Evolutionary conservation across 768 basidiomycete species (phyloP).

Genomic region (Coprinellus micaceus): DNA sequence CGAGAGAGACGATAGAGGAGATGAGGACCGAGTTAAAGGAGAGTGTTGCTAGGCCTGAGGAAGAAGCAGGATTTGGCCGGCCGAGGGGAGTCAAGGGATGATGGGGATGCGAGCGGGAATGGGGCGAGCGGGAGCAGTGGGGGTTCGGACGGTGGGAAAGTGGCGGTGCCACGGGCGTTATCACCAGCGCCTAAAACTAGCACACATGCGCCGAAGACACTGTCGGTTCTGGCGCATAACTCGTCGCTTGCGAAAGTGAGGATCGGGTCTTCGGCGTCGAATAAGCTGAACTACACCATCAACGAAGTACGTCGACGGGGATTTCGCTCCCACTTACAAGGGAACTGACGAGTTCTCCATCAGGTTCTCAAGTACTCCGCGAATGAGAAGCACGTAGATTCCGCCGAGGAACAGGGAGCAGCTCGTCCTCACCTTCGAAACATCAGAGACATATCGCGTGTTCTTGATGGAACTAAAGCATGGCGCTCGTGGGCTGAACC

Average conservation of each 20-base stretch:
- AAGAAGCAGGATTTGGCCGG: conserved; percentile 27
- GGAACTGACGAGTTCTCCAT: no score
- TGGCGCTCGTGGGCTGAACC: conserved; percentile 87
- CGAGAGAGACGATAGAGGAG: conserved; percentile 39
- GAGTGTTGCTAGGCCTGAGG: conserved; percentile 30
- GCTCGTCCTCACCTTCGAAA: conserved; percentile 73
- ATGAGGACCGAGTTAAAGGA: conserved; percentile 43
- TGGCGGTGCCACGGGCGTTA: background rate
- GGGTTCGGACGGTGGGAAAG: background rate
- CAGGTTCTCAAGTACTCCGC: conserved; percentile 52
- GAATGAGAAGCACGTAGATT: conserved; percentile 58
- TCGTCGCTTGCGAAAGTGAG: conserved; percentile 47
- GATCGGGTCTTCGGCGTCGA: conserved; percentile 59
- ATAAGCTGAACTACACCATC: conserved; percentile 72
- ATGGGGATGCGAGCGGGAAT: conserved; percentile 1
- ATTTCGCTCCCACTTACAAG: no score
- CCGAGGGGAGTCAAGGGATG: conserved; percentile 12
- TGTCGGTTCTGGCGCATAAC: conserved; percentile 28
- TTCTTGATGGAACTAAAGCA: conserved; percentile 84
- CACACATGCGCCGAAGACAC: background rate
- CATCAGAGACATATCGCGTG: conserved; percentile 69
- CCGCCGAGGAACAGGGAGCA: conserved; percentile 54
- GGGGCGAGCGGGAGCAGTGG: background rate
- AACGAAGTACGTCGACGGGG: no score
- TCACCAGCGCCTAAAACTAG: background rate